A percentile compares a stretch with the other conserved stretches of the same genome.
phyloP scores from a whole-genome alignment of 805 yeast genomes.

The Wickerhamiella dianesei region DNA sequence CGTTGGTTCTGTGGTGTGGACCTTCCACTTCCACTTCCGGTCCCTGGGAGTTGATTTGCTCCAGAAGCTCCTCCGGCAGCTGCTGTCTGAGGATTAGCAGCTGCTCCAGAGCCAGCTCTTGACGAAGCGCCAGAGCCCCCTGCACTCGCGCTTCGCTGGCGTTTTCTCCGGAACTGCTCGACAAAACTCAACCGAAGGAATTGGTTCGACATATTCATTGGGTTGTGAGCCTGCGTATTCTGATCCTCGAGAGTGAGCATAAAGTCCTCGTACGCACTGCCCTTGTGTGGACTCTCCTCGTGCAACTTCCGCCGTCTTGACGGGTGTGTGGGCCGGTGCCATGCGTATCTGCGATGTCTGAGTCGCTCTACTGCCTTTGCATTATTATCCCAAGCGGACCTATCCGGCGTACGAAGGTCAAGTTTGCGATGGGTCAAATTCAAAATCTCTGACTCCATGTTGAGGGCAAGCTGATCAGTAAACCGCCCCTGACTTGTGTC shows the following conservation, averaged over 20 bases:
- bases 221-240: constrained; percentile 25
- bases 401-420: constrained; percentile 52
- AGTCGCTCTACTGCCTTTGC: constrained; percentile 22
- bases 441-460: constrained; percentile 79
- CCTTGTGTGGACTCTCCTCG: constrained; percentile 60
- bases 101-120: background rate
- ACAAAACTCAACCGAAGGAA: constrained; percentile 79
- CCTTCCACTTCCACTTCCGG: background rate
- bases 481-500: constrained; percentile 57
- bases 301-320: constrained; percentile 35
- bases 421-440: constrained; percentile 66
- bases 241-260: constrained; percentile 49
- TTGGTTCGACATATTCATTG: constrained; percentile 35
- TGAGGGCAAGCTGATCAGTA: constrained; percentile 63
- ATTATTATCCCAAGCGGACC: constrained; percentile 23
- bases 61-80: constrained; percentile 20
- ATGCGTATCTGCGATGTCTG: background rate
- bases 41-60: background rate
- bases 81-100: constrained; percentile 12
- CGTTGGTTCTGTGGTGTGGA: constrained; percentile 15
- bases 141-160: background rate
- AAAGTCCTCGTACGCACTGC: constrained; percentile 77
- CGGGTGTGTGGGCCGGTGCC: constrained; percentile 27
- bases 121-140: constrained; percentile 1
- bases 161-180: constrained; percentile 65